Conservation (phyloP, 176 grass and related monocot species). For the maize (Zea mays) region Zm-B73-REFERENCE-NAM-5.0 NC_050097.1:4905001-4905500, state of each 20-base stretch:
- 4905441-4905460: slow-evolving; percentile 49
- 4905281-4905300: slow-evolving; percentile 43
- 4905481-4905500: slow-evolving; percentile 38
- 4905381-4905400: slow-evolving; percentile 34
- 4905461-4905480: slow-evolving; percentile 40
- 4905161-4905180: background rate
- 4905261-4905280: slow-evolving; percentile 53
- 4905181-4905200: background rate
- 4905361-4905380: slow-evolving; percentile 58
- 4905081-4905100: no score
- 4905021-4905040: background rate
- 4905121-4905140: background rate
- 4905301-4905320: slow-evolving; percentile 53
- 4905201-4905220: slow-evolving; percentile 24
- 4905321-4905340: slow-evolving; percentile 32
- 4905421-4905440: slow-evolving; percentile 44
- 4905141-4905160: background rate
- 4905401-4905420: slow-evolving; percentile 49
- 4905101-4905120: background rate
- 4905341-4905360: slow-evolving; percentile 21
- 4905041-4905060: slow-evolving; percentile 21
- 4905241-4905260: slow-evolving; percentile 38
- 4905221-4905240: slow-evolving; percentile 36
- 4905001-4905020: slow-evolving; percentile 26
- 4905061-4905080: background rate